phyloP scores from a whole-genome alignment of 1,284 basidiomycete species.

The Anthracocystis setariae region DNA sequence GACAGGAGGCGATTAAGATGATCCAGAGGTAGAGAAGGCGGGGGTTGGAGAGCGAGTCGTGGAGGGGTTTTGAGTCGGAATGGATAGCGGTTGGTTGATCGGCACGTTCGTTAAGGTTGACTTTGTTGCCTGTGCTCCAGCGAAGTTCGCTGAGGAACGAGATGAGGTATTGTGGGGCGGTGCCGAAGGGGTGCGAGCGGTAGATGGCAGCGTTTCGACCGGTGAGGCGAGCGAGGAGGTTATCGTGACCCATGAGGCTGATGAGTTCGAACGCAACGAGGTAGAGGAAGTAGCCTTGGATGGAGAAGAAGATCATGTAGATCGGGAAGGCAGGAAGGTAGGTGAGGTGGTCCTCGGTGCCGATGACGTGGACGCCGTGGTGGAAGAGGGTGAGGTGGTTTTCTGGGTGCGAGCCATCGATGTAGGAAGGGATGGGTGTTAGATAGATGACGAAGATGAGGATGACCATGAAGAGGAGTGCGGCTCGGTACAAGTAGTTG shows the following conservation, averaged over 20 bases:
- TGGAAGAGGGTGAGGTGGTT: conserved; percentile 63
- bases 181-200: conserved; percentile 64
- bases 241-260: conserved; percentile 46
- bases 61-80: conserved; percentile 25
- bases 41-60: conserved; percentile 41
- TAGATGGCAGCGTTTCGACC: conserved; percentile 39
- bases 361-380: conserved; percentile 53
- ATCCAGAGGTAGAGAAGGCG: conserved; percentile 61
- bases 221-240: conserved; percentile 9
- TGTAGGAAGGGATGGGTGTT: conserved; percentile 63
- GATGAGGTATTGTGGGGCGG: conserved; percentile 62
- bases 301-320: conserved; percentile 57
- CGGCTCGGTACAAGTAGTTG: conserved; percentile 60
- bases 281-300: conserved; percentile 53
- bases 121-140: conserved; percentile 32
- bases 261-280: conserved; percentile 47
- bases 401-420: conserved; percentile 61
- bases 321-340: conserved; percentile 65
- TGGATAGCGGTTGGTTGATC: conserved; percentile 13
- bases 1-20: conserved; percentile 50
- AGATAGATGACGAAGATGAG: conserved; percentile 58
- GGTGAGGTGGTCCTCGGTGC: conserved; percentile 62
- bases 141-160: conserved; percentile 59
- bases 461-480: conserved; percentile 49
- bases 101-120: conserved; percentile 31